A percentile compares a stretch with the other conserved stretches of the same genome.
These are phyloP conservation scores for Pythium graminicola DNA, from an alignment of 352 stramenopile species.

Conservation along the genomic window DNA sequence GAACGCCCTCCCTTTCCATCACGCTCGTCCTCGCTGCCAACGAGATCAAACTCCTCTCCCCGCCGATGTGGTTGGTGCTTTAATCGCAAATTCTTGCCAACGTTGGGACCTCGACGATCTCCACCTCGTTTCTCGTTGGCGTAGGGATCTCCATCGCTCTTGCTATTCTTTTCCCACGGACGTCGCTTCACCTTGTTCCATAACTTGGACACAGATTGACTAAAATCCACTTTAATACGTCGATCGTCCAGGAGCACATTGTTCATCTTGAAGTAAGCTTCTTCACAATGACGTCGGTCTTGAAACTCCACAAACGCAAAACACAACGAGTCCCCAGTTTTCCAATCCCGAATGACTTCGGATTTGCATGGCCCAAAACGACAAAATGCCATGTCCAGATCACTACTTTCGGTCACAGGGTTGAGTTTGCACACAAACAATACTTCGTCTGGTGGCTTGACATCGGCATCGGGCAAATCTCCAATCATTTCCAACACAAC, in stretches of 20 bases:
- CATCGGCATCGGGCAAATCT: constrained; percentile 95
- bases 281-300: constrained; percentile 88
- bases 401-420: constrained; percentile 89
- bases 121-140: constrained; percentile 28
- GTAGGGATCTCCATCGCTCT: constrained; percentile 41
- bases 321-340: constrained; percentile 96
- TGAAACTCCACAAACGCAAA: constrained; percentile 99
- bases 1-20: background rate
- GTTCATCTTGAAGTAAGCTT: constrained; percentile 99
- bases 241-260: constrained; percentile 98
- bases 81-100: constrained; percentile 35
- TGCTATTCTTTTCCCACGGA: constrained; percentile 55
- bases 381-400: constrained; percentile 94
- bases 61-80: constrained; percentile 28
- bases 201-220: constrained; percentile 96
- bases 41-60: constrained; percentile 34
- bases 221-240: constrained; percentile 95
- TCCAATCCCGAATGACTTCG: constrained; percentile 96
- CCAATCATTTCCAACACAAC: constrained; percentile 99
- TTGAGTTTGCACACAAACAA: constrained; percentile 98
- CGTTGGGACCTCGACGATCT: constrained; percentile 14
- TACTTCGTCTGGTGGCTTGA: constrained; percentile 97
- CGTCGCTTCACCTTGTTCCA: constrained; percentile 90
- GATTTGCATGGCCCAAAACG: constrained; percentile 85
- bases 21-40: constrained; percentile 34